Conservation (phyloP, 257 asterid genomes). For the Solanum pinnatisectum region DNA sequence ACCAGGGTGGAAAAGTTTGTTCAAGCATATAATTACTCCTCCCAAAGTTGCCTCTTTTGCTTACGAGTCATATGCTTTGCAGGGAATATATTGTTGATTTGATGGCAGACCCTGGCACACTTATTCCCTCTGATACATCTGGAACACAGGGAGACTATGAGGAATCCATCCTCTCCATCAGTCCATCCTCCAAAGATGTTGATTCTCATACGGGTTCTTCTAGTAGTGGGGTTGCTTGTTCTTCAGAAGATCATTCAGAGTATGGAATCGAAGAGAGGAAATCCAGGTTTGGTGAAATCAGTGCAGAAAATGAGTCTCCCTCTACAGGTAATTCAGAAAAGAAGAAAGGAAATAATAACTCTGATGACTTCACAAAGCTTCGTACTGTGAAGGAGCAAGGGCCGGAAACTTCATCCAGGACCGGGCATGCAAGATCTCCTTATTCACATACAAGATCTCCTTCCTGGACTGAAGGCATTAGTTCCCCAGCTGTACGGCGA, state of each 20-base stretch:
- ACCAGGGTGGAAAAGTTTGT: not conserved
- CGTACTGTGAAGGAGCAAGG: conserved; percentile 18
- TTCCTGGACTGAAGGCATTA: conserved; percentile 96
- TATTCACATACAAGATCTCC: conserved; percentile 79
- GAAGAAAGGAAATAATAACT: conserved; percentile 4
- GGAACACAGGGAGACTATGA: conserved; percentile 34
- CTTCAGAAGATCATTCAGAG: conserved; percentile 23
- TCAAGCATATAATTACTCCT: not conserved
- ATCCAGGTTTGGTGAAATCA: conserved; percentile 19
- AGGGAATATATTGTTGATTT: conserved; percentile 97
- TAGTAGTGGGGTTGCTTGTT: conserved; percentile 28
- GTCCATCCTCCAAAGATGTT: conserved; percentile 17
- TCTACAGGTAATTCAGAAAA: conserved; percentile 17
- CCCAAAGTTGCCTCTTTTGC: not conserved
- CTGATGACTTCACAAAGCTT: conserved; percentile 20
- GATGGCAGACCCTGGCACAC: conserved; percentile 98
- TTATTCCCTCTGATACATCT: conserved; percentile 84
- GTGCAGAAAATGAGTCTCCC: conserved; percentile 18
- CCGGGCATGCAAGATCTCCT: conserved; percentile 22
- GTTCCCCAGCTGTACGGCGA: conserved; percentile 71
- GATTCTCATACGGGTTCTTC: conserved; percentile 35
- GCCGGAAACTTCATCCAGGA: conserved; percentile 30
- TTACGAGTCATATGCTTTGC: conserved; percentile 7
- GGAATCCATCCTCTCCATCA: conserved; percentile 18
- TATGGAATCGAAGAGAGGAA: conserved; percentile 11